Evolutionary conservation across 1,139 yeast genomes (phyloP), one percentile per base, ranked within the genome.

Genomic region (Eremothecium gossypii): DNA sequence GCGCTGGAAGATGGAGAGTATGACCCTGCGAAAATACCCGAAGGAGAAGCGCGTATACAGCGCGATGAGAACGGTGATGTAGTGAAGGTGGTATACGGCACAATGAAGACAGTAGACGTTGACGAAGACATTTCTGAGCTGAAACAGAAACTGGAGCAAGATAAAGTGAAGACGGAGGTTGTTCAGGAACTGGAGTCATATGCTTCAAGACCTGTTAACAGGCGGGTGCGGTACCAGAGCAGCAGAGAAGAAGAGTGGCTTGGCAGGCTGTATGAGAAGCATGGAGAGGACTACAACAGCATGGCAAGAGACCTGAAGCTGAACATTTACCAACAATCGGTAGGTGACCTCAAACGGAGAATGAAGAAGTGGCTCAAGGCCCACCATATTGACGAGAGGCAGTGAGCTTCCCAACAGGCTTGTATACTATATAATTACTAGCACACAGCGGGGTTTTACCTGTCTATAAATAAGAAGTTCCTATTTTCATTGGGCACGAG

Each of bases 241-340:
- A 80, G 74, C 36, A 69, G 95, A 54, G 97, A 91, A 63, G 66
- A 63, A 39, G 83, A 74, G 32, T 86, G 96, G 95, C 64, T 86
- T 36, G 65, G 64, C 41, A 64, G 65, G 20, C 69, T 91, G 40
- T 73, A 79, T 46, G 76, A 74, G 27, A 86, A 85, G 63, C 78
- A 91, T 59, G 96, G 96, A 13, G 94, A 87, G 49, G 82, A 91
- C 61, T 87, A 79, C 60, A 81, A 76, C 41, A 83, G 79, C 55
- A 91, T 93, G 97, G 82, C 79, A 60, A 83, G 95, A 83, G 98
- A 91, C 61, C 77, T 74, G 66, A 83, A 83, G 61, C 70, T 89
- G 49, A 91, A 91, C 60, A 73, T 83, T 2, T 76, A 74, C 64
- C 96, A 87, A 65, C 89, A 84, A 59, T 73, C 85, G 49, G 80